phyloP scores from a whole-genome alignment of 2,329 filamentous ascomycete species.

The Penicillium verrucosum region DNA sequence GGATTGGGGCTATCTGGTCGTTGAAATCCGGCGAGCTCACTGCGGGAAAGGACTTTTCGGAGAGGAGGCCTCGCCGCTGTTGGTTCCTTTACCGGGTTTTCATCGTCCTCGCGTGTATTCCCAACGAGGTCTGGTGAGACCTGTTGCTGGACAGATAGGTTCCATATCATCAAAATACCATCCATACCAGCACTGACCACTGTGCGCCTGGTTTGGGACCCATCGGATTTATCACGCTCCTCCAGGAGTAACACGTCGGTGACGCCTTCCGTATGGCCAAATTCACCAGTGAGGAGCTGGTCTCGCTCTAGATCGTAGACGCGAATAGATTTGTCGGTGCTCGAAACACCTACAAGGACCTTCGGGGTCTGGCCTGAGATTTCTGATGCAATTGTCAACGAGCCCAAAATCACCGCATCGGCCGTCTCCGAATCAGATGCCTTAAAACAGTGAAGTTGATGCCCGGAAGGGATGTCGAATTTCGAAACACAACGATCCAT shows the following conservation, averaged over 20 bases:
- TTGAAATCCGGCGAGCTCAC: constrained; percentile 78
- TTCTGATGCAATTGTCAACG: constrained; percentile 60
- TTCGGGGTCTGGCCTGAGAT: constrained; percentile 56
- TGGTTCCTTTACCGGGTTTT: constrained; percentile 45
- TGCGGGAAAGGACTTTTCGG: constrained; percentile 79
- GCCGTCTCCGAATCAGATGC: constrained; percentile 74
- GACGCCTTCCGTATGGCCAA: constrained; percentile 92
- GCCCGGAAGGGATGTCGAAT: constrained; percentile 64
- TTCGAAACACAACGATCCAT: constrained; percentile 60
- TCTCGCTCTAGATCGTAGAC: constrained; percentile 80
- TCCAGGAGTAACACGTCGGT: constrained; percentile 76
- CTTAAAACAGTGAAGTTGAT: constrained; percentile 71
- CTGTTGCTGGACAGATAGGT: constrained; percentile 36
- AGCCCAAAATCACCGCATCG: constrained; percentile 80
- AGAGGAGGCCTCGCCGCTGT: constrained; percentile 67
- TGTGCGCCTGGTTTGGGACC: constrained; percentile 43
- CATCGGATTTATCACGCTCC: constrained; percentile 32
- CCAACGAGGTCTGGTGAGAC: constrained; percentile 31
- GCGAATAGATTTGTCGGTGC: constrained; percentile 91
- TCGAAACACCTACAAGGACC: constrained; percentile 81
- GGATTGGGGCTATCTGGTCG: constrained; percentile 47
- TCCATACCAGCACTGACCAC: constrained; percentile 75
- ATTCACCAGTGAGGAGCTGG: constrained; percentile 77
- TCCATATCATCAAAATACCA: constrained; percentile 80
- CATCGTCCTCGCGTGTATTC: constrained; percentile 38